Percentiles rank a stretch among this genome's conserved stretches.
Evolutionary conservation across 2,329 filamentous ascomycete species (phyloP).

Genomic region (Fusarium torreyae): DNA sequence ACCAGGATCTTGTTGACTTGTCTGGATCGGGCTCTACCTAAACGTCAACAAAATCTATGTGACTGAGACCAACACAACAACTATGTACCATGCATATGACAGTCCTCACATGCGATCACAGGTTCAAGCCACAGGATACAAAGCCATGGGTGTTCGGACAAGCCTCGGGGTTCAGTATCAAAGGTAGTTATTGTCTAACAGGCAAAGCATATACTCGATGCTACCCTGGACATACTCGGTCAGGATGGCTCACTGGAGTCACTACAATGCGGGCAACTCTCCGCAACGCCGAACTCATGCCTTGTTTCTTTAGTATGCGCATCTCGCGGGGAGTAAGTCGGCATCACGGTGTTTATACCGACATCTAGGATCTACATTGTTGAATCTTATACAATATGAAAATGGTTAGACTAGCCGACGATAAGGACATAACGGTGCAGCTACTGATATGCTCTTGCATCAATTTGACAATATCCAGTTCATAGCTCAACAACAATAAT

Average conservation of each 20-base stretch:
- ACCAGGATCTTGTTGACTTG: constrained; percentile 41
- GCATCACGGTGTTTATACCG: constrained; percentile 33
- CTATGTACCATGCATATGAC: not conserved
- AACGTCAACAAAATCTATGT: constrained; percentile 38
- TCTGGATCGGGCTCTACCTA: constrained; percentile 33
- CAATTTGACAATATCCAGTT: not conserved
- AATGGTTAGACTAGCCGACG: constrained; percentile 17
- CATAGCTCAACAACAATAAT: constrained; percentile 5
- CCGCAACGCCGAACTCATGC: constrained; percentile 31
- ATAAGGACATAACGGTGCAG: not conserved
- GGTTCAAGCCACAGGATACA: constrained; percentile 19
- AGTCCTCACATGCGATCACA: constrained; percentile 18
- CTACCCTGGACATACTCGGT: constrained; percentile 35
- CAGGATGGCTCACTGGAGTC: not conserved
- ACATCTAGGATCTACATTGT: constrained; percentile 4
- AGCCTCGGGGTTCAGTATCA: constrained; percentile 30
- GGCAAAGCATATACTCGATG: constrained; percentile 9
- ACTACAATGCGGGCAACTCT: constrained; percentile 20
- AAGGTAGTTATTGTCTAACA: not conserved
- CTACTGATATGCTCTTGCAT: not conserved
- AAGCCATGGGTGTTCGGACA: constrained; percentile 23
- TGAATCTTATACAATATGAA: not conserved
- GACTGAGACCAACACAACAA: constrained; percentile 30
- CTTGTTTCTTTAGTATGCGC: not conserved
- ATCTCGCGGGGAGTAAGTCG: constrained; percentile 15